Evolutionary conservation across 1,139 yeast genomes (phyloP).

Genomic region (Suhomyces terraborum): DNA sequence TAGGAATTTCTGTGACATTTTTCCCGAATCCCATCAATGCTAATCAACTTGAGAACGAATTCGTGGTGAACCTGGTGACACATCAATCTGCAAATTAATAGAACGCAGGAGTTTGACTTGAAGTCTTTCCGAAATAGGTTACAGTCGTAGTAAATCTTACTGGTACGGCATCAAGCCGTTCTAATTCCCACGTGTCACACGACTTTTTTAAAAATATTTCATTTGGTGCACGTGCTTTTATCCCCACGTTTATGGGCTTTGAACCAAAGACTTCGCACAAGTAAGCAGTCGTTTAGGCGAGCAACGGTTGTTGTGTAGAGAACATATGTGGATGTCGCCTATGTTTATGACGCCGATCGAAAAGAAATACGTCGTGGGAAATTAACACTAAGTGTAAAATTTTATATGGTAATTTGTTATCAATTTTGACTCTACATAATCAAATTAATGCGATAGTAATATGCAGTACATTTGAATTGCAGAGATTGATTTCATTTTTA

Average conservation of each 20-base stretch:
- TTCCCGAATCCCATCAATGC: too few species aligned
- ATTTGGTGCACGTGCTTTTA: conserved; percentile 5
- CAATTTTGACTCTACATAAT: not conserved
- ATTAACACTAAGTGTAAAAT: not conserved
- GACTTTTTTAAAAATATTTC: not conserved
- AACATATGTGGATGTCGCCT: too few species aligned
- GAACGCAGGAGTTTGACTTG: not conserved
- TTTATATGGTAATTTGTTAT: not conserved
- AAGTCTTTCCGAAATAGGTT: not conserved
- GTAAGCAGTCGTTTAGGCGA: too few species aligned
- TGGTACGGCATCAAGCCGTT: not conserved
- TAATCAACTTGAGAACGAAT: too few species aligned
- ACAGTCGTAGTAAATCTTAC: not conserved
- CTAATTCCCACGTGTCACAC: conserved; percentile 6
- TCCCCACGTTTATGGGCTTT: conserved; percentile 8
- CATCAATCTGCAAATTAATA: not conserved
- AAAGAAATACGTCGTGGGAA: not conserved
- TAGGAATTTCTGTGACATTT: too few species aligned
- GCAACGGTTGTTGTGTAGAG: too few species aligned
- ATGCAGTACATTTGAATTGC: not conserved
- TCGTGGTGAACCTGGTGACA: not conserved
- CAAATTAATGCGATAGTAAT: not conserved
- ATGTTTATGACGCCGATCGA: too few species aligned
- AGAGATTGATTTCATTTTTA: not conserved
- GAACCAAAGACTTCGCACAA: not conserved